phyloP scores from a whole-genome alignment of 1,284 basidiomycete species.

The Marasmius fiardii region DNA sequence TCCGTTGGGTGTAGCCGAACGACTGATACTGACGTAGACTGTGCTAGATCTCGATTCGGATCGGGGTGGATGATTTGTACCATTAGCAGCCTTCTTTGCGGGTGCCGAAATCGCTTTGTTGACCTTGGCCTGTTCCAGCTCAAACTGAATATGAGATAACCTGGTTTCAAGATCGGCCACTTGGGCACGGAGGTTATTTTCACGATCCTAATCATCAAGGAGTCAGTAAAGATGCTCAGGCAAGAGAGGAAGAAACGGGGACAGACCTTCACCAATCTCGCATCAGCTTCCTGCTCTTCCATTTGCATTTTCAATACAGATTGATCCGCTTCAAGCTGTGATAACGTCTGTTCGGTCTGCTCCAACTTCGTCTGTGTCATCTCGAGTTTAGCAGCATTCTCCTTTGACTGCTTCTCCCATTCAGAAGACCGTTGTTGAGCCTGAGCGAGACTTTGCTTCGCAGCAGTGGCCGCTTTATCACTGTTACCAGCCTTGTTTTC shows the following conservation, averaged over 20 bases:
- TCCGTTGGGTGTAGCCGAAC: slow-evolving; percentile 29
- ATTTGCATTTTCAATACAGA: slow-evolving; percentile 64
- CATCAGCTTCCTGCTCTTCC: slow-evolving; percentile 70
- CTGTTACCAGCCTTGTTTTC: slow-evolving; percentile 58
- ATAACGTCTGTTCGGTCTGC: slow-evolving; percentile 57
- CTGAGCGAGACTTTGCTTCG: slow-evolving; percentile 62
- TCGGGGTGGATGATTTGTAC: slow-evolving; percentile 42
- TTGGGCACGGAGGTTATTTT: slow-evolving; percentile 64
- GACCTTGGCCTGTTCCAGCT: slow-evolving; percentile 44
- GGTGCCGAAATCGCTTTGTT: slow-evolving; percentile 21
- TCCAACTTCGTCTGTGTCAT: slow-evolving; percentile 56
- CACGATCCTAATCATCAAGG: slow-evolving; percentile 55
- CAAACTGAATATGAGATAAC: slow-evolving; percentile 52
- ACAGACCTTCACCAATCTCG: slow-evolving; percentile 59
- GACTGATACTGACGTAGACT: slow-evolving; percentile 34
- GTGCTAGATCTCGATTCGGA: slow-evolving; percentile 72
- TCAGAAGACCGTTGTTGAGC: slow-evolving; percentile 74
- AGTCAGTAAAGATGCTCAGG: slow-evolving; percentile 9
- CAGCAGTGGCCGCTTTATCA: slow-evolving; percentile 54
- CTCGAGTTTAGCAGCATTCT: slow-evolving; percentile 62
- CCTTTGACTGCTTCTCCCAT: slow-evolving; percentile 76
- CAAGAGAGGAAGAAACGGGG: slow-evolving; percentile 18
- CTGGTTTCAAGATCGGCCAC: slow-evolving; percentile 62
- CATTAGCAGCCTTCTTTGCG: slow-evolving; percentile 26
- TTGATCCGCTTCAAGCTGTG: slow-evolving; percentile 67